Percentiles rank a stretch among this genome's conserved stretches.
These are phyloP conservation scores for Wickerhamiella allomyrinae DNA, from an alignment of 805 yeast genomes.

Conservation along the genomic window DNA sequence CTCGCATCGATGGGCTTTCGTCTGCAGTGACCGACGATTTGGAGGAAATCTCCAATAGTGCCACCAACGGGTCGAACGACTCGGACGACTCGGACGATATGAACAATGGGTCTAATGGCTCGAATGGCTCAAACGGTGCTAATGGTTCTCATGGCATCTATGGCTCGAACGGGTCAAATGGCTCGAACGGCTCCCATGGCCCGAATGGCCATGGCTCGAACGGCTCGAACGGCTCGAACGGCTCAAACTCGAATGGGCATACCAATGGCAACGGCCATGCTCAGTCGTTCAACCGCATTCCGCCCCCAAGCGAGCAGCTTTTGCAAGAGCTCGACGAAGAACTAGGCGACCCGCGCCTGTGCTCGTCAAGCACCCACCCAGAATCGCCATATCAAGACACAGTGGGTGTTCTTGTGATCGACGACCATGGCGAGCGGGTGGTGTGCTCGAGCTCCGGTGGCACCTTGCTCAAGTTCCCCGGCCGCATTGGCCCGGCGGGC, in stretches of 20 bases:
- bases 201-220: too few species aligned
- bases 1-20: neutral
- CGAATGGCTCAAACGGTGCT: too few species aligned
- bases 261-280: too few species aligned
- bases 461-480: conserved; percentile 23
- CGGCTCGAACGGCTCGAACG: too few species aligned
- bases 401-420: conserved; percentile 27
- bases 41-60: neutral
- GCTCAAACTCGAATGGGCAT: neutral
- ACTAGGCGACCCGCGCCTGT: conserved; percentile 1
- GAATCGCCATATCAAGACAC: conserved; percentile 23
- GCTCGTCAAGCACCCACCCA: neutral
- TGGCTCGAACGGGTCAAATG: too few species aligned
- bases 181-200: too few species aligned
- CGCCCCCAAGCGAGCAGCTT: too few species aligned
- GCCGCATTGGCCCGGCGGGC: conserved; percentile 32
- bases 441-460: conserved; percentile 31
- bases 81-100: too few species aligned
- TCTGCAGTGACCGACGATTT: neutral
- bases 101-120: too few species aligned
- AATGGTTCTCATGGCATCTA: neutral
- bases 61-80: too few species aligned
- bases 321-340: neutral
- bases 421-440: conserved; percentile 14
- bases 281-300: too few species aligned